Evolutionary conservation across 1,139 yeast genomes (phyloP), one percentile per base, ranked within the genome.

Genomic region (Sugiyamaella japonica): DNA sequence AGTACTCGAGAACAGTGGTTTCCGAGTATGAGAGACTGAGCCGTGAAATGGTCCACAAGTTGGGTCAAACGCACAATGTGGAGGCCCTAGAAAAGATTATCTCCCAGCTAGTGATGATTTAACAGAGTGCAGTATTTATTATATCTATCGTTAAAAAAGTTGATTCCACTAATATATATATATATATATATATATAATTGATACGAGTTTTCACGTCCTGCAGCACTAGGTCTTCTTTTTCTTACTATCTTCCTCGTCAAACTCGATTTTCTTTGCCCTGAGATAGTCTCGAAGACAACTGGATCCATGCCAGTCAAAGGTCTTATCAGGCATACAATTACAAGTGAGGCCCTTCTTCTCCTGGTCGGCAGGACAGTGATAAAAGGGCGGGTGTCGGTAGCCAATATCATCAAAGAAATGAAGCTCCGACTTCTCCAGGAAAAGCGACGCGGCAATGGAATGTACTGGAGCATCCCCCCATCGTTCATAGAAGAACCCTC

Each of bases 401-500:
- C 95, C 96, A 53, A 88, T 78, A 66, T 89, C 93, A 55, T 84
- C 89, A 67, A 88, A 88, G 75, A 84, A 87, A 67, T 88, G 95
- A 45, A 87, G 71, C 65, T 82, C 79, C 39, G 80, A 82, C 67
- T 78, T 79, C 55, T 84, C 83, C 68, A 88, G 72, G 70, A 88
- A 83, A 58, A 88, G 73, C 3, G 89, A 76, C 13, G 85, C 95
- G 10, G 93, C 96, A 65, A 88, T 82, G 12, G 95, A 85, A 71
- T 89, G 97, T 20, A 89, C 82, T 6, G 97, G 96, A 0, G 97
- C 97, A 71, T 90, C 97, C 17, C 97, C 97, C 97, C 97, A 90
- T 67, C 97, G 78, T 70, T 90, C 97, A 70, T 90, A 90, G 73
- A 87, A 90, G 73, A 90, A 90, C 5, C 95, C 95, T 36, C 97